Base-by-base conservation (phyloP, 495 filamentous ascomycete species). In the Mycothermus thermophilus region DNA sequence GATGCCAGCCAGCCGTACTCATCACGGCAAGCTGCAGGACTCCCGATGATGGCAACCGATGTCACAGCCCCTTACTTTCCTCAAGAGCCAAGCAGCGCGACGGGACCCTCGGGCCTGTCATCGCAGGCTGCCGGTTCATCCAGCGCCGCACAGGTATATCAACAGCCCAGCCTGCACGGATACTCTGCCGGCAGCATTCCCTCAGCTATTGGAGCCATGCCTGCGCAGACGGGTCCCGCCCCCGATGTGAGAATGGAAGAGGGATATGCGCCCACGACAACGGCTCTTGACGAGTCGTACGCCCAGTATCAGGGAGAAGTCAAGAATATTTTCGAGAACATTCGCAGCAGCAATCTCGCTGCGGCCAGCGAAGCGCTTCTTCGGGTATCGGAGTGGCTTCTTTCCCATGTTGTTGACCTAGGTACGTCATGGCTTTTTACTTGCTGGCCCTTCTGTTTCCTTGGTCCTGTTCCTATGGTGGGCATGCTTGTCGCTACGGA, bases 371-470 rank as follows among this genome's bases (percentile, higher is more conserved):
- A 66, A 41, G 78, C 76, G 11, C 64, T 97, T 18, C 56, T 92
- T 30, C 66, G 76, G 37, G 72, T 94, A 43, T 92, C 86, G 15
- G 73, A 81, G 38, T 95, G 85, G 82, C 62, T 97, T 28, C 58
- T 94, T 41, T 69, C 75, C 27, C 79, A 87, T 57, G 83, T 81
- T 23, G 75, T 74, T 46, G 75, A 81, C 39, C 64, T 97, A 50
- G 86, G 90, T 95, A 74, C 58, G 82, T 55, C 25, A n/a, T n/a
- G n/a, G n/a, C n/a, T n/a, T n/a, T n/a, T n/a, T n/a, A n/a, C n/a
- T n/a, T n/a, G n/a, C n/a, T n/a, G n/a, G n/a, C n/a, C n/a, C n/a
- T n/a, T n/a, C n/a, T n/a, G n/a, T n/a, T n/a, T n/a, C n/a, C n/a
- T n/a, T n/a, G n/a, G n/a, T n/a, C n/a, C n/a, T n/a, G n/a, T n/a